phyloP scores from a whole-genome alignment of 768 basidiomycete species.

The Pisolithus sp. region DNA sequence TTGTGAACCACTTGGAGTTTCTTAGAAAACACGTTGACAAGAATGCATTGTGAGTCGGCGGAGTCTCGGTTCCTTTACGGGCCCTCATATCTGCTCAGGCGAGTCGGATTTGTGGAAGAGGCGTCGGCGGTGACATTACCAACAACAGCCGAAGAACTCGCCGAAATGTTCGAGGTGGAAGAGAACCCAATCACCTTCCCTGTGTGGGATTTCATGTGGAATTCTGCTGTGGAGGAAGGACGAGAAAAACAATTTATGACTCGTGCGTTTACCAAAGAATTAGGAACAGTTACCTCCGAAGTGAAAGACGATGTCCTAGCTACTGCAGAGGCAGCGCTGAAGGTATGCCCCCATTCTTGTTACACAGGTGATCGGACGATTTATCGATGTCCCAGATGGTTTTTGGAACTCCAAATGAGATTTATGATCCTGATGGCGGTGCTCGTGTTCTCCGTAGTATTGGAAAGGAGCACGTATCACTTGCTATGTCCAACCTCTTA shows the following conservation, averaged over 20 bases:
- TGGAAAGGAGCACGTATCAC: slow-evolving; percentile 49
- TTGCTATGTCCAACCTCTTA: slow-evolving; percentile 55
- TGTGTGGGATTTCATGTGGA: slow-evolving; percentile 73
- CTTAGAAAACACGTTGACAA: slow-evolving; percentile 80
- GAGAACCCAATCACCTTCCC: slow-evolving; percentile 39
- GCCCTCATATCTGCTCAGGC: slow-evolving; percentile 34
- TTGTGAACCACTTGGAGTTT: slow-evolving; percentile 77
- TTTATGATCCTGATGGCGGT: slow-evolving; percentile 57
- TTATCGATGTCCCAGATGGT: slow-evolving; percentile 52
- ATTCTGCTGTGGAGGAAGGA: slow-evolving; percentile 60
- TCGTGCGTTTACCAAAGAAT: slow-evolving; percentile 45
- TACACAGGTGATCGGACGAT: neutral
- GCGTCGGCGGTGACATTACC: slow-evolving; percentile 36
- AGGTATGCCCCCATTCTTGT: slow-evolving; percentile 37
- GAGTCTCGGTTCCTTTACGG: neutral
- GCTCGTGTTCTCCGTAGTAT: slow-evolving; percentile 48
- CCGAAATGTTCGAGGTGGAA: slow-evolving; percentile 42
- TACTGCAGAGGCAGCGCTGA: slow-evolving; percentile 64
- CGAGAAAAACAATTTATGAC: slow-evolving; percentile 64
- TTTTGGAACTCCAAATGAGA: slow-evolving; percentile 64
- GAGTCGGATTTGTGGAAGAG: slow-evolving; percentile 54
- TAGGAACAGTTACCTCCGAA: slow-evolving; percentile 23
- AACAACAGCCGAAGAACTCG: slow-evolving; percentile 37
- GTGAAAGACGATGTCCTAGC: slow-evolving; percentile 33
- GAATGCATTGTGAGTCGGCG: slow-evolving; percentile 66